Conservation (phyloP, 148 eudicot species). For the Vaccinium vitisidaea region DNA sequence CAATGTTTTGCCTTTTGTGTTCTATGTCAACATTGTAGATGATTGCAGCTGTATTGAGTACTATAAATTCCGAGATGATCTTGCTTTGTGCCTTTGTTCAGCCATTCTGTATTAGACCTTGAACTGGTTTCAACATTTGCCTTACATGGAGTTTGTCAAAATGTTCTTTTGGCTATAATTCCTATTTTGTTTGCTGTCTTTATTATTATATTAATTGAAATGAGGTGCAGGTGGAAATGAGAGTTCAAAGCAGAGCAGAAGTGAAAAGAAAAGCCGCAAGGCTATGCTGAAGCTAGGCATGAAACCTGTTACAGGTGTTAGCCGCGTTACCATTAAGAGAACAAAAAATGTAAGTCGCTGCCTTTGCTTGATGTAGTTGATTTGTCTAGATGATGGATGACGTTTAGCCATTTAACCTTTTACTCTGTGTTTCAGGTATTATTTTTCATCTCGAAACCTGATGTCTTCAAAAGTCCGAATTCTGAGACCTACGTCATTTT, state of each 20-base stretch:
- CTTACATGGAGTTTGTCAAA: not conserved
- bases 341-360: constrained; percentile 58
- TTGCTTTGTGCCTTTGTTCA: not conserved
- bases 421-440: constrained; percentile 42
- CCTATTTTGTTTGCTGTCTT: not conserved
- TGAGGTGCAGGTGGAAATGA: constrained; percentile 48
- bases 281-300: constrained; percentile 93
- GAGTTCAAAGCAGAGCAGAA: constrained; percentile 79
- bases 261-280: constrained; percentile 92
- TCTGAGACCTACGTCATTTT: constrained; percentile 80
- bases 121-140: not conserved
- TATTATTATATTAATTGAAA: not conserved
- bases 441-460: constrained; percentile 79
- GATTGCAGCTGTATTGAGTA: not conserved
- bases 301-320: constrained; percentile 86
- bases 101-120: not conserved
- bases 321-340: constrained; percentile 86
- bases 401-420: not conserved
- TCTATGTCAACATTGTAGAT: not conserved
- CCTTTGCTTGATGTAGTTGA: not conserved
- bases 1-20: not conserved
- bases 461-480: constrained; percentile 82
- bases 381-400: not conserved
- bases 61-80: not conserved
- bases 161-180: not conserved